Evolutionary conservation across 345 rosid species (phyloP).

Genomic region (Reutealis trisperma): DNA sequence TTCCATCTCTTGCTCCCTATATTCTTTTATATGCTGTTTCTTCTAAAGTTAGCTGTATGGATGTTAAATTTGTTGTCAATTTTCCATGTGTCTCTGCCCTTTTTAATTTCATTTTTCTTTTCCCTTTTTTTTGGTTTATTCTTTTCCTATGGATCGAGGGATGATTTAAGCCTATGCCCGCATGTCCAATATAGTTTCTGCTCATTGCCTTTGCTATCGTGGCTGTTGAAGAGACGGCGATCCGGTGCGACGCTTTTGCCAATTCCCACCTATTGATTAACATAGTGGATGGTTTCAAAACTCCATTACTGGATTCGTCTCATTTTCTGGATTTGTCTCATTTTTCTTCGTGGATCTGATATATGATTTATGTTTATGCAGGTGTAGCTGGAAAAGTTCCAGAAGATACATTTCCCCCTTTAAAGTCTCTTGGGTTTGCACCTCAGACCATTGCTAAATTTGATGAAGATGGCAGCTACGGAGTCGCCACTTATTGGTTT

Average conservation of each 20-base stretch:
- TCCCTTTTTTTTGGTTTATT: slow-evolving; percentile 17
- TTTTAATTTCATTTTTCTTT: slow-evolving; percentile 23
- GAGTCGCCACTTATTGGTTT: background rate
- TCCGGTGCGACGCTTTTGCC: slow-evolving; percentile 38
- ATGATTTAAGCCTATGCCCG: slow-evolving; percentile 39
- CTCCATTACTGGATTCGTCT: background rate
- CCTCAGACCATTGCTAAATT: background rate
- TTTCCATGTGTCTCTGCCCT: slow-evolving; percentile 17
- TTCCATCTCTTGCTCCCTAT: background rate
- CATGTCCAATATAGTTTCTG: slow-evolving; percentile 29
- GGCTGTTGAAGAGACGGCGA: slow-evolving; percentile 35
- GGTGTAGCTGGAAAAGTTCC: background rate
- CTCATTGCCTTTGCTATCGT: slow-evolving; percentile 34
- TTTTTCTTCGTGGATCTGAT: slow-evolving; percentile 12
- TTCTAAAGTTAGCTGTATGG: slow-evolving; percentile 13
- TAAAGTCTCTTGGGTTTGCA: background rate
- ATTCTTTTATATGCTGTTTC: slow-evolving; percentile 2
- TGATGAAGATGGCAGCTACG: background rate
- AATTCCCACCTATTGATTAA: slow-evolving; percentile 5
- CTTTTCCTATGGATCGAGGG: slow-evolving; percentile 35
- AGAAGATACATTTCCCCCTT: background rate
- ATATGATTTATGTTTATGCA: background rate
- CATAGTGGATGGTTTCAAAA: slow-evolving; percentile 24
- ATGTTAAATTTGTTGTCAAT: slow-evolving; percentile 25
- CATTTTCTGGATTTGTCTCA: background rate